phyloP scores from a whole-genome alignment of 495 filamentous ascomycete species.

The Tuber brumale region DNA sequence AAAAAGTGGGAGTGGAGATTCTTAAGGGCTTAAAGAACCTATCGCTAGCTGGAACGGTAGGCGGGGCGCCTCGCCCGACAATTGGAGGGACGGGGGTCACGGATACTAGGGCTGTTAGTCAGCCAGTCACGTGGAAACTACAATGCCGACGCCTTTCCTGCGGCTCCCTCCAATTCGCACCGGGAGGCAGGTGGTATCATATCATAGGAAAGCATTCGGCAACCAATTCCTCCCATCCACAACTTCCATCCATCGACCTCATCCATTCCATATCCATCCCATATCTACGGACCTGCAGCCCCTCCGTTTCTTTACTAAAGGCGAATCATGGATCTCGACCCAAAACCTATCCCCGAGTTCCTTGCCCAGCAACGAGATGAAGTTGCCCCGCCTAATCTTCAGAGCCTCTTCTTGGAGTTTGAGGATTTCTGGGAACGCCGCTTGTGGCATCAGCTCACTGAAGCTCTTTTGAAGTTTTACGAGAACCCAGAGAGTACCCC shows the following conservation, averaged over 20 bases:
- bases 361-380: constrained; percentile 78
- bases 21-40: neutral
- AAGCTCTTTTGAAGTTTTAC: constrained; percentile 83
- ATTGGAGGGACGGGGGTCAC: constrained; percentile 8
- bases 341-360: constrained; percentile 84
- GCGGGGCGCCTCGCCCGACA: constrained; percentile 14
- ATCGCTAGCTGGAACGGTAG: constrained; percentile 4
- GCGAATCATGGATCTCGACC: constrained; percentile 39
- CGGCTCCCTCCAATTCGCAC: constrained; percentile 11
- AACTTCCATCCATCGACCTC: constrained; percentile 7
- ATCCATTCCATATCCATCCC: constrained; percentile 16
- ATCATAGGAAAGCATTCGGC: neutral
- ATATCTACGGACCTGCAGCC: constrained; percentile 4
- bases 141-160: neutral
- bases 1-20: constrained; percentile 22
- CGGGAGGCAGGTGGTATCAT: neutral
- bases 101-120: constrained; percentile 12
- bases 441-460: constrained; percentile 98
- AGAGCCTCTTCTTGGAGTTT: constrained; percentile 80
- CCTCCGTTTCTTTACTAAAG: constrained; percentile 33
- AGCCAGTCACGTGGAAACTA: constrained; percentile 20
- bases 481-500: constrained; percentile 67
- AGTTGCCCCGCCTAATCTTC: constrained; percentile 74
- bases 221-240: constrained; percentile 17
- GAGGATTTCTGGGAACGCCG: constrained; percentile 98